These are phyloP conservation scores for Lactifluus echinatus DNA, from an alignment of 768 basidiomycete species.

Conservation along the genomic window DNA sequence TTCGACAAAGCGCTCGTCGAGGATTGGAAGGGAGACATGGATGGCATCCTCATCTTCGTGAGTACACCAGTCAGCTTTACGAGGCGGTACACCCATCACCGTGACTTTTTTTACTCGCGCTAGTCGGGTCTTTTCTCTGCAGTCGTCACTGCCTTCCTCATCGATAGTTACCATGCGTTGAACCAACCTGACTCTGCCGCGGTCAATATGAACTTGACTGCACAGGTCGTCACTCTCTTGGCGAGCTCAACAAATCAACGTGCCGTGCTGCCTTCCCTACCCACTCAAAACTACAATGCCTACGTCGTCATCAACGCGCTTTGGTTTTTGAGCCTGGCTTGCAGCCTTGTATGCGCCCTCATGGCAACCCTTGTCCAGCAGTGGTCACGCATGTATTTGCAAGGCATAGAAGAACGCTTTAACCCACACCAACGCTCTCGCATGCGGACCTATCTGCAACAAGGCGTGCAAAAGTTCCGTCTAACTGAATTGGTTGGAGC, in stretches of 20 bases:
- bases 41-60: constrained; percentile 21
- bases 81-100: not conserved
- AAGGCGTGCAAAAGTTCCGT: constrained; percentile 10
- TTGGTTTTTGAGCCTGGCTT: constrained; percentile 18
- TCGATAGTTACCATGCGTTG: constrained; percentile 8
- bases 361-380: constrained; percentile 17
- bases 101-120: not conserved
- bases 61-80: not conserved
- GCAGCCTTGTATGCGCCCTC: constrained; percentile 14
- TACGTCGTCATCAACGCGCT: constrained; percentile 12
- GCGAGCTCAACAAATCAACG: not conserved
- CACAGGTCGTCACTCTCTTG: not conserved
- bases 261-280: not conserved
- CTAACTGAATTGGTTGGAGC: constrained; percentile 6
- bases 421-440: constrained; percentile 6
- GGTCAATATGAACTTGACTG: not conserved
- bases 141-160: constrained; percentile 12
- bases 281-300: not conserved
- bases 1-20: constrained; percentile 11
- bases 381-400: constrained; percentile 18
- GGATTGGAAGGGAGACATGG: constrained; percentile 18
- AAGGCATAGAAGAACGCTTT: constrained; percentile 5
- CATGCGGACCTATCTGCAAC: constrained; percentile 12
- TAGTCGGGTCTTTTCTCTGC: constrained; percentile 21
- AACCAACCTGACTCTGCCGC: constrained; percentile 3